Evolutionary conservation across 1,139 yeast genomes (phyloP).

Genomic region (Lipomyces yarrowii): DNA sequence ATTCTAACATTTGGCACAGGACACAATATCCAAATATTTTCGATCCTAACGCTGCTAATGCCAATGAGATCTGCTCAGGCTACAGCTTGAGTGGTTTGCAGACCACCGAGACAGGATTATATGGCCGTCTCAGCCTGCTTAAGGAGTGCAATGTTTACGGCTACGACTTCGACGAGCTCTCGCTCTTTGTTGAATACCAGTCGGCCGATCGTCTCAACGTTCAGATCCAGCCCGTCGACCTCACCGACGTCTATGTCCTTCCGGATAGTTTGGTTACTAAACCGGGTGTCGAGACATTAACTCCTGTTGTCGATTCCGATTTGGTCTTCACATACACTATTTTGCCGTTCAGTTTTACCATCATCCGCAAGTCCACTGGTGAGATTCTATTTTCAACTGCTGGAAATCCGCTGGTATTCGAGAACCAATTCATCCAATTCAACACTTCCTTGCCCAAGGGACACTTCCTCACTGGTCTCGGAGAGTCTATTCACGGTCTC

Average conservation of each 20-base stretch:
- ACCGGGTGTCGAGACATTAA: constrained; percentile 35
- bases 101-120: constrained; percentile 11
- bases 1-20: neutral
- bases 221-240: constrained; percentile 39
- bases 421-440: constrained; percentile 40
- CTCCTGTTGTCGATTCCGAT: constrained; percentile 34
- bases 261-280: constrained; percentile 40
- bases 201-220: constrained; percentile 39
- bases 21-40: constrained; percentile 38
- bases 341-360: constrained; percentile 41
- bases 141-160: constrained; percentile 42
- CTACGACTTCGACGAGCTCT: constrained; percentile 41
- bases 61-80: constrained; percentile 42
- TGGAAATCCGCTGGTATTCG: constrained; percentile 43
- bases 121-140: constrained; percentile 1
- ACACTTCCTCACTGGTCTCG: constrained; percentile 43
- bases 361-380: constrained; percentile 38
- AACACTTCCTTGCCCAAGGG: constrained; percentile 37
- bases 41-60: constrained; percentile 41
- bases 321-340: constrained; percentile 37
- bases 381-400: constrained; percentile 43
- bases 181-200: constrained; percentile 43
- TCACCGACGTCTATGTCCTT: constrained; percentile 40
- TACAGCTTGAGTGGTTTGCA: constrained; percentile 36
- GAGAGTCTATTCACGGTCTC: constrained; percentile 44